A percentile compares a stretch with the other conserved stretches of the same genome.
These are phyloP conservation scores for Penicillium salamii DNA, from an alignment of 495 filamentous ascomycete genomes.

Conservation along the genomic window DNA sequence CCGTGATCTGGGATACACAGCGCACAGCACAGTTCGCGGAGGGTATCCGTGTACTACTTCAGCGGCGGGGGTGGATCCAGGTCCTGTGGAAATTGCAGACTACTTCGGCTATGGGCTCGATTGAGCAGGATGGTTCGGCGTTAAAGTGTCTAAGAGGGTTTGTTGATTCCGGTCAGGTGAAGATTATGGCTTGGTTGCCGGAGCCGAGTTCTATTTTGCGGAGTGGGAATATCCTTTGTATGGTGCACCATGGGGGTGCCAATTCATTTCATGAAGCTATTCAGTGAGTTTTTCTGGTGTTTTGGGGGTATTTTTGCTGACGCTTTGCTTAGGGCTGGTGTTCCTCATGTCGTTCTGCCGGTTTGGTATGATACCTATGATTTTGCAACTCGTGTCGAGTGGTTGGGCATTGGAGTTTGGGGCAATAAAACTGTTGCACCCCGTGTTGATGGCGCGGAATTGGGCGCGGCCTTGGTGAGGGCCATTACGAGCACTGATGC, in stretches of 20 bases:
- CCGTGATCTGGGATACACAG: not conserved
- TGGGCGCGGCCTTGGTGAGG: constrained; percentile 17
- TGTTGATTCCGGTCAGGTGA: constrained; percentile 9
- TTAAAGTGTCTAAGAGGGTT: not conserved
- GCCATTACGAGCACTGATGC: constrained; percentile 14
- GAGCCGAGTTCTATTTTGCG: constrained; percentile 37
- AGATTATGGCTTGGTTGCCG: constrained; percentile 34
- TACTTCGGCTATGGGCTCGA: not conserved
- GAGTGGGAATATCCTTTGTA: constrained; percentile 32
- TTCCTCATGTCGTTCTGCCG: constrained; percentile 44
- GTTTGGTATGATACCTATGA: constrained; percentile 42
- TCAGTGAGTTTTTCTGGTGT: constrained; percentile 21
- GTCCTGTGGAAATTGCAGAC: not conserved
- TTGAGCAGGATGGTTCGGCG: not conserved
- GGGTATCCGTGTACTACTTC: not conserved
- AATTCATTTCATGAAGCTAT: constrained; percentile 45
- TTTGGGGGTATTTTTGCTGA: not conserved
- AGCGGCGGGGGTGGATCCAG: not conserved
- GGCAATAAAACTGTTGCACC: constrained; percentile 25
- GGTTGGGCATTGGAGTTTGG: constrained; percentile 41
- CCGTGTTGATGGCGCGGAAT: constrained; percentile 12
- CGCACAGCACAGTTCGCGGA: not conserved
- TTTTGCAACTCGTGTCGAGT: constrained; percentile 36
- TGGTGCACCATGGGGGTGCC: constrained; percentile 44
- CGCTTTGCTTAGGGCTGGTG: constrained; percentile 29